A percentile compares a stretch with the other conserved stretches of the same genome.
Evolutionary conservation across 2,329 filamentous ascomycete genomes (phyloP).

Genomic region (Raffaelea albimanens): DNA sequence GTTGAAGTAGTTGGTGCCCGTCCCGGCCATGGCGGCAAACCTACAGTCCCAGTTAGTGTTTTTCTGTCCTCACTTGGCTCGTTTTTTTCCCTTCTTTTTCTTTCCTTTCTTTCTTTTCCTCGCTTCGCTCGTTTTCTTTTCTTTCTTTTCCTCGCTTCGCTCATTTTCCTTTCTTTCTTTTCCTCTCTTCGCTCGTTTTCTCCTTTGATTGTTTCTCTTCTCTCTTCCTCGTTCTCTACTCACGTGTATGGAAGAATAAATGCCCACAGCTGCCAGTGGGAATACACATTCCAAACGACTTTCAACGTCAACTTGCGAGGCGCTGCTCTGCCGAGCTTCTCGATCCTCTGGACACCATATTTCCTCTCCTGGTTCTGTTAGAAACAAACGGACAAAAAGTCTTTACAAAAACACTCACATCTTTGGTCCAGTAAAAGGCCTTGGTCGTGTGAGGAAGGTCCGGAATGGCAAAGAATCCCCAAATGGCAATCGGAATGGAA

Average conservation of each 20-base stretch:
- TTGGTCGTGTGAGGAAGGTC: slow-evolving; percentile 11
- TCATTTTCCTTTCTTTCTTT: too few relatives aligned
- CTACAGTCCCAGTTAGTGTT: too few relatives aligned
- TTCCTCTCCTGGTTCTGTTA: slow-evolving; percentile 8
- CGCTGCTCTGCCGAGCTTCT: slow-evolving; percentile 13
- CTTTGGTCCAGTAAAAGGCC: slow-evolving; percentile 9
- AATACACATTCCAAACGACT: slow-evolving; percentile 60
- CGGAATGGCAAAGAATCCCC: slow-evolving; percentile 15
- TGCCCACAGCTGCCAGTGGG: slow-evolving; percentile 87
- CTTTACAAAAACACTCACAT: not conserved
- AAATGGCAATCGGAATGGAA: slow-evolving; percentile 14
- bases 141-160: too few relatives aligned
- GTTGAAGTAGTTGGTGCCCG: slow-evolving; percentile 33
- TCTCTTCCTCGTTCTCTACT: too few relatives aligned
- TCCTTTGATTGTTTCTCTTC: too few relatives aligned
- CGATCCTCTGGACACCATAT: slow-evolving; percentile 15
- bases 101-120: too few relatives aligned
- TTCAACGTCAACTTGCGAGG: slow-evolving; percentile 38
- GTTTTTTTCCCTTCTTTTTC: too few relatives aligned
- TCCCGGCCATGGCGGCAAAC: slow-evolving; percentile 8
- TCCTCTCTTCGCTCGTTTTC: too few relatives aligned
- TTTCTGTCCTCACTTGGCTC: too few relatives aligned
- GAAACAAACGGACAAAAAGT: too few relatives aligned
- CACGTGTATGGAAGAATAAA: slow-evolving; percentile 41
- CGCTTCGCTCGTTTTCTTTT: too few relatives aligned